A percentile compares a stretch with the other conserved stretches of the same genome.
phyloP scores from a whole-genome alignment of 371 early-diverging fungal genomes.

The Rhizomucor miehei region DNA sequence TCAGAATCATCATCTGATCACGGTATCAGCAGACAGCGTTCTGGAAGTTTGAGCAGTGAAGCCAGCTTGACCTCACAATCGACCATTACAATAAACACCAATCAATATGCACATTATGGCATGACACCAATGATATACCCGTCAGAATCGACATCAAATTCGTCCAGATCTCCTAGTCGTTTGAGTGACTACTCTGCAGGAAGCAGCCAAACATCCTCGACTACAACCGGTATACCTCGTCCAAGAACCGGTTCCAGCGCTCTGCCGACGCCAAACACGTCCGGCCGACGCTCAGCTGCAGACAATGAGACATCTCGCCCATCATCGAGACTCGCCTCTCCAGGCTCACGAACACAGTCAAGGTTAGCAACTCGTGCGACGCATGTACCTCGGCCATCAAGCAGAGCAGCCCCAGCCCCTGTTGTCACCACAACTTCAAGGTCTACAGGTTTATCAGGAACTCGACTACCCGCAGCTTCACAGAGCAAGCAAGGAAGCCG shows the following conservation, averaged over 20 bases:
- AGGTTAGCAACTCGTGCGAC: constrained; percentile 38
- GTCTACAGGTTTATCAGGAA: constrained; percentile 4
- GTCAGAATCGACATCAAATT: constrained; percentile 33
- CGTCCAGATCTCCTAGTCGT: constrained; percentile 43
- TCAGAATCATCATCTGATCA: constrained; percentile 5
- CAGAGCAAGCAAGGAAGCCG: neutral
- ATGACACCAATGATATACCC: constrained; percentile 36
- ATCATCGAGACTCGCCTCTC: constrained; percentile 5
- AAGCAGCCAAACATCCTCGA: constrained; percentile 19
- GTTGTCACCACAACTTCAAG: constrained; percentile 18
- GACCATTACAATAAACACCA: constrained; percentile 23
- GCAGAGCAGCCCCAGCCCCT: constrained; percentile 15
- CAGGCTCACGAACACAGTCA: constrained; percentile 1
- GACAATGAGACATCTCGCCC: constrained; percentile 7
- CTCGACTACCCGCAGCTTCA: neutral
- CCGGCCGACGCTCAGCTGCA: neutral
- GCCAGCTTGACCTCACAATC: constrained; percentile 43
- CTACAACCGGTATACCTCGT: constrained; percentile 3
- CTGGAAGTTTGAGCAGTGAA: constrained; percentile 46
- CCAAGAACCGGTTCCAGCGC: constrained; percentile 6
- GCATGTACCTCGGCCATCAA: constrained; percentile 40
- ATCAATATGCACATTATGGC: constrained; percentile 31
- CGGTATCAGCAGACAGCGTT: constrained; percentile 13
- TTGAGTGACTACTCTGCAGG: constrained; percentile 41
- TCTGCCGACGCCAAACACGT: neutral